These are phyloP conservation scores for Anacardium occidentale DNA, from an alignment of 345 rosid genomes.

Conservation along the genomic window DNA sequence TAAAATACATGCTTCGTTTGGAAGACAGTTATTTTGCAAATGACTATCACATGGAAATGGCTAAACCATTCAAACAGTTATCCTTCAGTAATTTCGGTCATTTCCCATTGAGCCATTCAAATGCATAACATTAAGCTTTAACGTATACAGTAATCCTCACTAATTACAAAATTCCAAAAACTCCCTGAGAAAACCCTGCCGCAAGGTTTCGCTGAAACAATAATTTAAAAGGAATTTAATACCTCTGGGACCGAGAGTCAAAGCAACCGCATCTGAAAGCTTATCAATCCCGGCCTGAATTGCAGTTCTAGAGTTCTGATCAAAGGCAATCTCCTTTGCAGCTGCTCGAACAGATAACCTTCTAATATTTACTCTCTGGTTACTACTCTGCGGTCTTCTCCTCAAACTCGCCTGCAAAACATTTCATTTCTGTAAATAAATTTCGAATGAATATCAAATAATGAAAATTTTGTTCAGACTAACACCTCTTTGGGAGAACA, in stretches of 20 bases:
- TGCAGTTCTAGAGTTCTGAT: constrained; percentile 73
- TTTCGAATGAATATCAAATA: too few species aligned
- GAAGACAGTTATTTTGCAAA: background rate
- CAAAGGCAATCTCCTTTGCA: constrained; percentile 91
- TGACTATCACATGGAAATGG: too few species aligned
- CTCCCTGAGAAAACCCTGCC: too few species aligned
- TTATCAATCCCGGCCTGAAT: constrained; percentile 93
- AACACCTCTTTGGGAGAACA: constrained; percentile 72
- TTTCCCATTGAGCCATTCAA: too few species aligned
- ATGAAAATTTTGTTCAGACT: background rate
- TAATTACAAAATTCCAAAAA: too few species aligned
- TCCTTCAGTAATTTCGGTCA: too few species aligned
- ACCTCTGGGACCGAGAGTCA: constrained; percentile 99
- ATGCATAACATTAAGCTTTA: too few species aligned
- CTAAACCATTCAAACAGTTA: too few species aligned
- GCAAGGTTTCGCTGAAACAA: too few species aligned
- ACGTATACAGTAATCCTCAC: too few species aligned
- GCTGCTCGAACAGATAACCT: constrained; percentile 68
- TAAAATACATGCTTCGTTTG: background rate
- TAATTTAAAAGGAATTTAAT: constrained; percentile 1
- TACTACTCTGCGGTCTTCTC: constrained; percentile 45
- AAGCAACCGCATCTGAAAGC: constrained; percentile 90
- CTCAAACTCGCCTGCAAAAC: constrained; percentile 42
- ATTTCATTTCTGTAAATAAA: too few species aligned
- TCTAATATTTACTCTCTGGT: constrained; percentile 54